Percentiles rank a stretch among this genome's conserved stretches.
phyloP scores from a whole-genome alignment of 2,329 filamentous ascomycete genomes.

The Apiospora aurea region DNA sequence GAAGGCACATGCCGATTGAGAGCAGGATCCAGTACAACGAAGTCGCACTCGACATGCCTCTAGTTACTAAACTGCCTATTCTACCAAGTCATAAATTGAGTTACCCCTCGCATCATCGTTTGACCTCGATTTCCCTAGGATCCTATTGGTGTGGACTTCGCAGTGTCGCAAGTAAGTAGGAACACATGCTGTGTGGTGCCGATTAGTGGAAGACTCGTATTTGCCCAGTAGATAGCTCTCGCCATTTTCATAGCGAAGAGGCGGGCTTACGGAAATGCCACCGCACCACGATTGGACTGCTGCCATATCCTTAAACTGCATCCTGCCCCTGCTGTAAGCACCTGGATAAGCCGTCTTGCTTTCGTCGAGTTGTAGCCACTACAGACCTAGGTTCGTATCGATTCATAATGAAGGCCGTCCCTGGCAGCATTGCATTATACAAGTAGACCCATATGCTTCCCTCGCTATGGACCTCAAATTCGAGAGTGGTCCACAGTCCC shows the following conservation, averaged over 20 bases:
- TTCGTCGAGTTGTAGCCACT: too few species aligned
- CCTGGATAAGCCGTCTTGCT: not conserved
- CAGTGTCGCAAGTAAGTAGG: not conserved
- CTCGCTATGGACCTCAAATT: not conserved
- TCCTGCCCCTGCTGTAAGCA: not conserved
- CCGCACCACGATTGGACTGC: not conserved
- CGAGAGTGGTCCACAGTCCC: too few species aligned
- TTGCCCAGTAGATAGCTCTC: not conserved
- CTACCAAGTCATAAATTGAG: not conserved
- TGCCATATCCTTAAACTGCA: too few species aligned
- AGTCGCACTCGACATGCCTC: not conserved
- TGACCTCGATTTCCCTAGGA: not conserved
- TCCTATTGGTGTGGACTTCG: not conserved
- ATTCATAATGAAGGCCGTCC: too few species aligned
- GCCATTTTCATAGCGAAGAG: not conserved
- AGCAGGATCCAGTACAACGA: not conserved
- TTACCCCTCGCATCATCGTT: not conserved
- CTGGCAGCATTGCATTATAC: too few species aligned
- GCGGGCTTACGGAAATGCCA: not conserved
- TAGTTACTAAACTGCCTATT: not conserved
- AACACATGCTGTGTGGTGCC: not conserved
- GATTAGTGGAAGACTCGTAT: not conserved
- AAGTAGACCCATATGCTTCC: too few species aligned
- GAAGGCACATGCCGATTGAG: conserved; percentile 5
- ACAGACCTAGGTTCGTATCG: too few species aligned